Base-by-base conservation (phyloP, 1,139 yeast genomes). In the Hansenula anomala region DNA sequence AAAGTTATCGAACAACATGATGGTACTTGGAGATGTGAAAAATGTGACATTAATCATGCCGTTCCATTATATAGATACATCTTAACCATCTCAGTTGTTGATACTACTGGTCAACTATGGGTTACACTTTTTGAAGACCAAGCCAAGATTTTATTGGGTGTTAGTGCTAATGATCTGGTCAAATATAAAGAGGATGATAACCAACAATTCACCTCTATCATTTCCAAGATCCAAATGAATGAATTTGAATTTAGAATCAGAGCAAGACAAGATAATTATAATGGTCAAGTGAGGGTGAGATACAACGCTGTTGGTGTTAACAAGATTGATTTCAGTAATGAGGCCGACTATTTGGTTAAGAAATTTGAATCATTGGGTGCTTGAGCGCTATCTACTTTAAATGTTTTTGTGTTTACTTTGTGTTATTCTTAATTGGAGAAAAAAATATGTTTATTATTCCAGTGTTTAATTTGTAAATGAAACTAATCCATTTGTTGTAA, bases 11-110 rank as follows among this genome's bases (percentile, higher is more conserved):
- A 84, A 55, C 81, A 76, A 41, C 69, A 76, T 30, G 87, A 82
- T 59, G 86, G 81, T 16, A 68, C 80, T 19, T 92, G 96, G 96
- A 78, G 95, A 61, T 94, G 99, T 68, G 97, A 89, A 59, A 84
- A 83, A 60, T 90, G 97, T 72, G 83, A 87, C 53, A 67, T 74
- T 41, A 74, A 75, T 41, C 80, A 77, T 55, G 69, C 73, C 4
- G 72, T 70, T 42, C 97, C 98, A 25, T 69, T 73, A 36, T 80
- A 85, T 64, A 76, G 97, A 58, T 94, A 85, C 53, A 79, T 90
- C 41, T 61, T 90, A 50, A 80, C 82, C 19, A 64, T 80, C 38
- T 76, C 88, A 4, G 74, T 89, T 12, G 73, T 80, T 57, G 99
- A 94, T 60, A 70, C 73, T 44, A 73, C 95, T 3, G 95, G 90